These are phyloP conservation scores for Trifolium pratense DNA, from an alignment of 306 rosid genomes.

Conservation along the genomic window DNA sequence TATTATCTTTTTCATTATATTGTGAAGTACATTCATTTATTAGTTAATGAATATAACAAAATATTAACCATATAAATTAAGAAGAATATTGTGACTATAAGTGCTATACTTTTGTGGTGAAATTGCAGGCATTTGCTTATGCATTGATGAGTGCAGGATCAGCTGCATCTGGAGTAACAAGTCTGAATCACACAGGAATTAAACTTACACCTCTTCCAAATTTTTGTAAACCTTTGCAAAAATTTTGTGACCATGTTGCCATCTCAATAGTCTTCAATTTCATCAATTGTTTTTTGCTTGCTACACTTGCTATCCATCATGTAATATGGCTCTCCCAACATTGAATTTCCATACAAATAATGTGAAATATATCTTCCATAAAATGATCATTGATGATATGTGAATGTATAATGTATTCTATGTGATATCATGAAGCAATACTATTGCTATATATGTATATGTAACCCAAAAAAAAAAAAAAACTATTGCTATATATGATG, in stretches of 20 bases:
- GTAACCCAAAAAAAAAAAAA: too few species aligned
- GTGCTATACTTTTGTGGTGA: constrained; percentile 5
- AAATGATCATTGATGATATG: constrained; percentile 24
- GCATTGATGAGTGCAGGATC: constrained; percentile 91
- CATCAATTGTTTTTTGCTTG: constrained; percentile 71
- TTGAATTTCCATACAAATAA: constrained; percentile 43
- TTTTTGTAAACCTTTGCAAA: constrained; percentile 72
- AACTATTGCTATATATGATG: too few species aligned
- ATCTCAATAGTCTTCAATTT: constrained; percentile 86
- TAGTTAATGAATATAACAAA: too few species aligned
- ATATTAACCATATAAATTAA: too few species aligned
- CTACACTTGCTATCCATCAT: constrained; percentile 67
- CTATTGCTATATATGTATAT: too few species aligned
- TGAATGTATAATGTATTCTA: constrained; percentile 19
- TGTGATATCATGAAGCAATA: constrained; percentile 15
- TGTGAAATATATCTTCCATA: neutral
- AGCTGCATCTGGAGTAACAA: constrained; percentile 84
- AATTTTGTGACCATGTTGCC: constrained; percentile 86
- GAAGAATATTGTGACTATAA: neutral
- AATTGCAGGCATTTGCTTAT: constrained; percentile 77
- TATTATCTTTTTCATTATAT: too few species aligned
- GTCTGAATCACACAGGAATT: constrained; percentile 85
- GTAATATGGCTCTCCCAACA: constrained; percentile 83
- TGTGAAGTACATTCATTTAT: too few species aligned
- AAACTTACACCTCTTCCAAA: constrained; percentile 76